Percentiles rank a stretch among this genome's conserved stretches.
These are phyloP conservation scores for Salvia miltiorrhiza DNA, from an alignment of 257 asterid genomes.

Conservation along the genomic window DNA sequence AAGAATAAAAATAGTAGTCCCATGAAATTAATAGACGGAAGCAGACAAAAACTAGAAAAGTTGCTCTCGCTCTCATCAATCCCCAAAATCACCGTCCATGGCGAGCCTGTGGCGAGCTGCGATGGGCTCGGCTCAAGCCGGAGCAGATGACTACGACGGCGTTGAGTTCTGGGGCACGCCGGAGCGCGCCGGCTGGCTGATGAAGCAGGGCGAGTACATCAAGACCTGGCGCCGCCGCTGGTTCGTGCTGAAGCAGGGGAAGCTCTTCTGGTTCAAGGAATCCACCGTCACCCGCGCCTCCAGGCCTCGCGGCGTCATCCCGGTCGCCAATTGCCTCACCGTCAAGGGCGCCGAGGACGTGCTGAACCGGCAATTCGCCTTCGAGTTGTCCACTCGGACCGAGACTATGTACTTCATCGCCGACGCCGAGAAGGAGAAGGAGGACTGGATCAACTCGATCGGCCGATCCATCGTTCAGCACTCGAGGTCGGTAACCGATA, in stretches of 20 bases:
- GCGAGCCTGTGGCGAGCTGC: conserved; percentile 80
- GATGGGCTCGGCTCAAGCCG: conserved; percentile 54
- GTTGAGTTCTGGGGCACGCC: conserved; percentile 80
- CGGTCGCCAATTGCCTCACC: conserved; percentile 72
- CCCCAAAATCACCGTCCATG: conserved; percentile 28
- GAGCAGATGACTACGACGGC: conserved; percentile 59
- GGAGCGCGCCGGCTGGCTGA: conserved; percentile 85
- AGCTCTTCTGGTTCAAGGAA: conserved; percentile 96
- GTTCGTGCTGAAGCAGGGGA: conserved; percentile 91
- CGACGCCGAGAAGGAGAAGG: conserved; percentile 88
- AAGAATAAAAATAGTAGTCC: too few species aligned
- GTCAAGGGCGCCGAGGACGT: conserved; percentile 97
- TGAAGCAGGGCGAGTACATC: conserved; percentile 93
- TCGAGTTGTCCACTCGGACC: conserved; percentile 69
- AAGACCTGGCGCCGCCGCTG: conserved; percentile 99
- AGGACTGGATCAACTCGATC: conserved; percentile 92
- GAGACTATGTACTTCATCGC: conserved; percentile 93
- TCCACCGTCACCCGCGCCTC: conserved; percentile 57
- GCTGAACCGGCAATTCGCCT: conserved; percentile 70
- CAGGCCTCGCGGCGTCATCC: conserved; percentile 77
- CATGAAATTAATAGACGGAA: too few species aligned
- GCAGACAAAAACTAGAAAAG: background rate
- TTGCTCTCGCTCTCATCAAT: background rate
- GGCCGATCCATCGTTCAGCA: conserved; percentile 74
- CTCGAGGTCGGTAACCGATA: conserved; percentile 80